A percentile compares a stretch with the other conserved stretches of the same genome.
Evolutionary conservation across 352 stramenopile genomes (phyloP).

Genomic region (Pythium brachiatum): DNA sequence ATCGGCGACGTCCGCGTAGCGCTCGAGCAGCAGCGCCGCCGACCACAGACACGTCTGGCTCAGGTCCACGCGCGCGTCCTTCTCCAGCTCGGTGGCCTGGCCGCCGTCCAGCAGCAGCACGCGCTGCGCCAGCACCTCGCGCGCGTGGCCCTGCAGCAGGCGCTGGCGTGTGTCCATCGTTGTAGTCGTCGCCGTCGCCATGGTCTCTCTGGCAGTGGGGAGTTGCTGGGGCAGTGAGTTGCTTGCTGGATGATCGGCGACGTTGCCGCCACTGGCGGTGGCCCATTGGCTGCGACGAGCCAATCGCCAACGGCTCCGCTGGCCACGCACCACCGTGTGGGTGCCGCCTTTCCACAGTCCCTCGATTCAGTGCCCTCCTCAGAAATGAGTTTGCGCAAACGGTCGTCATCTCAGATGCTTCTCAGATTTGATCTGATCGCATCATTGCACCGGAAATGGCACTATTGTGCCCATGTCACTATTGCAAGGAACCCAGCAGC

Average conservation of each 20-base stretch:
- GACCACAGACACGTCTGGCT: conserved; percentile 65
- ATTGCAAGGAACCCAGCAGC: too few species aligned
- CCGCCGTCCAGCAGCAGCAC: conserved; percentile 75
- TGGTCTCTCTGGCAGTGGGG: neutral
- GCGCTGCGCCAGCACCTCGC: conserved; percentile 17
- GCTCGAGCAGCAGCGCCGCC: conserved; percentile 59
- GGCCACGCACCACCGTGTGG: neutral
- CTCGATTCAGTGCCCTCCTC: neutral
- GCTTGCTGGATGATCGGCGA: neutral
- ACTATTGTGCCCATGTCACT: neutral
- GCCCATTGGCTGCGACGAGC: neutral
- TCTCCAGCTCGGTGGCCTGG: conserved; percentile 77
- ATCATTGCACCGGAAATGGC: neutral
- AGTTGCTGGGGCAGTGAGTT: neutral
- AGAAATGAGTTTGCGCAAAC: conserved; percentile 10
- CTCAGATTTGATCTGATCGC: neutral
- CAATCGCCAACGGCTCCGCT: neutral
- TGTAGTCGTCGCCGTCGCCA: neutral
- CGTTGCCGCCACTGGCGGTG: neutral
- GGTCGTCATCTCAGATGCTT: neutral
- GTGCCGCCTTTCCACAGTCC: neutral
- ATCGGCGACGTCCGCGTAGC: conserved; percentile 44
- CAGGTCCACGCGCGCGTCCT: conserved; percentile 59
- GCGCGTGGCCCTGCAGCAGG: conserved; percentile 9
- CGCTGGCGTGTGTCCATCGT: conserved; percentile 11